Percentiles rank a stretch among this genome's conserved stretches.
Conservation (phyloP, 495 filamentous ascomycete genomes). For the Talaromyces borbonicus region DNA sequence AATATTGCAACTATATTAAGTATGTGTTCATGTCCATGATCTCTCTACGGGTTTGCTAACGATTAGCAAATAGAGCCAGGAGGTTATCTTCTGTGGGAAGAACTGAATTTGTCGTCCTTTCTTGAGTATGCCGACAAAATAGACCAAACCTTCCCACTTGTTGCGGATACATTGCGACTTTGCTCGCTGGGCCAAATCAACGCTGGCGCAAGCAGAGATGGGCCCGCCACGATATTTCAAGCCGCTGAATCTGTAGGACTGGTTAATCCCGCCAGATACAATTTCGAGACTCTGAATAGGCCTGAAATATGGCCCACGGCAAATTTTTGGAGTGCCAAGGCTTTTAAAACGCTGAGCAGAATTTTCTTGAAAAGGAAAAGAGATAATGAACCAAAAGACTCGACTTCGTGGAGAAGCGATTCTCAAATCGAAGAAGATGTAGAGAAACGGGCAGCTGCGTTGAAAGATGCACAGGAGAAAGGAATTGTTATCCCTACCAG, state of each 20-base stretch:
- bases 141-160: neutral
- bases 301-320: neutral
- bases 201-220: neutral
- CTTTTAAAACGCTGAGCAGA: neutral
- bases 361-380: neutral
- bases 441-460: neutral
- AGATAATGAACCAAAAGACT: neutral
- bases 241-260: neutral
- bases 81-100: constrained; percentile 31
- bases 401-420: neutral
- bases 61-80: constrained; percentile 17
- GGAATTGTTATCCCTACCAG: neutral
- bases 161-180: neutral
- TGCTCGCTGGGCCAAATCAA: neutral
- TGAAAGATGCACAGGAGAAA: neutral
- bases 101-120: constrained; percentile 16
- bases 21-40: constrained; percentile 10
- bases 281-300: neutral
- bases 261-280: neutral
- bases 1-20: constrained; percentile 23
- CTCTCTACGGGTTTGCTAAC: neutral
- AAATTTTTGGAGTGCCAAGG: neutral
- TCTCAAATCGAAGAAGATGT: neutral
- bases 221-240: neutral
- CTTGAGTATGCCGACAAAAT: constrained; percentile 11